phyloP scores from a whole-genome alignment of 768 basidiomycete species.

The Pleurotus tuber-regium region DNA sequence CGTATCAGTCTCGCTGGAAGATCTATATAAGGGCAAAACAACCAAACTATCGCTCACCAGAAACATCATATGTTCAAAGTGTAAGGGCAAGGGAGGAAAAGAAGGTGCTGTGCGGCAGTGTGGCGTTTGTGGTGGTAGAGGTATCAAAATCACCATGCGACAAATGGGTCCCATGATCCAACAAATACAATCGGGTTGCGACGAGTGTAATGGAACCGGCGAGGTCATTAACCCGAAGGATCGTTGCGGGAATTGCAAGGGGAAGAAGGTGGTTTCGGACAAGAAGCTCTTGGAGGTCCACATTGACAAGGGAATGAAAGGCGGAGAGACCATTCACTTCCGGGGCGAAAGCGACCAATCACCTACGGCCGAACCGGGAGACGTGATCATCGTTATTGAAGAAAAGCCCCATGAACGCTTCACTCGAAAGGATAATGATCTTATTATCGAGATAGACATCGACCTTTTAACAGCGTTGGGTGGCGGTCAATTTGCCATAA shows the following conservation, averaged over 20 bases:
- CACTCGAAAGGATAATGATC: slow-evolving; percentile 85
- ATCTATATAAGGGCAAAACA: slow-evolving; percentile 98
- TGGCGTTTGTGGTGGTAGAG: slow-evolving; percentile 78
- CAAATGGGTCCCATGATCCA: slow-evolving; percentile 99
- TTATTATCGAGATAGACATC: slow-evolving; percentile 83
- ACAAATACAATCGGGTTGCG: slow-evolving; percentile 94
- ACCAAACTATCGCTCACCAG: slow-evolving; percentile 96
- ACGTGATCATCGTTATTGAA: slow-evolving; percentile 91
- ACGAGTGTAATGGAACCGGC: slow-evolving; percentile 91
- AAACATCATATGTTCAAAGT: slow-evolving; percentile 90
- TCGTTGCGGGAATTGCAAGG: slow-evolving; percentile 88
- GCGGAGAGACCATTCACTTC: slow-evolving; percentile 88
- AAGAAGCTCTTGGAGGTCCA: slow-evolving; percentile 98
- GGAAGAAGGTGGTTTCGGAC: slow-evolving; percentile 92
- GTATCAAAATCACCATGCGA: slow-evolving; percentile 85
- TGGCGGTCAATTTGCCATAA: slow-evolving; percentile 87
- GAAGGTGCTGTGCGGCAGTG: slow-evolving; percentile 91
- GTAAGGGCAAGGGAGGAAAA: slow-evolving; percentile 96
- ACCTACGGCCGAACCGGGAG: slow-evolving; percentile 86
- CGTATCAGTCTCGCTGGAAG: slow-evolving; percentile 94
- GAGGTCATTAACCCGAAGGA: slow-evolving; percentile 94
- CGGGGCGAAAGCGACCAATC: slow-evolving; percentile 91
- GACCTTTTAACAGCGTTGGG: slow-evolving; percentile 92
- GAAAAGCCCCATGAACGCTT: slow-evolving; percentile 90
- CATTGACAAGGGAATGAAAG: slow-evolving; percentile 98